Evolutionary conservation across 768 basidiomycete genomes (phyloP).

Genomic region (Fomitopsis serialis): DNA sequence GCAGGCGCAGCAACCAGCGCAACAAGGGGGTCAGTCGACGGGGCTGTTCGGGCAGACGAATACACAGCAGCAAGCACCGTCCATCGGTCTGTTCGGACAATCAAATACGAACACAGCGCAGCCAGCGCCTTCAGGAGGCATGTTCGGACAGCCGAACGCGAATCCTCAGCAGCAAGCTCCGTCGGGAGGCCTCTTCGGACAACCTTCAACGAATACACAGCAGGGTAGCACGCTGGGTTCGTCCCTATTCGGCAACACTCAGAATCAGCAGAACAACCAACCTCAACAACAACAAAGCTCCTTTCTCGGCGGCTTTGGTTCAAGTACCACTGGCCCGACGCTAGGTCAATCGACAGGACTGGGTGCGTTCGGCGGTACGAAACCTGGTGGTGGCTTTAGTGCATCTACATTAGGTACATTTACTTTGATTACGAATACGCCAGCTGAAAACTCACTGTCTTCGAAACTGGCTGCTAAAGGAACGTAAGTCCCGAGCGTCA

Average conservation of each 20-base stretch:
- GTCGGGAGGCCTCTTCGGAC: conserved; percentile 14
- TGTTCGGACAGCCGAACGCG: conserved; percentile 18
- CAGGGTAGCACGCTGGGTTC: conserved; percentile 19
- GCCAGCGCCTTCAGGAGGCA: conserved; percentile 9
- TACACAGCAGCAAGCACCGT: too few species aligned
- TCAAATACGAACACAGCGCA: conserved; percentile 19
- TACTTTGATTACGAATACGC: background rate
- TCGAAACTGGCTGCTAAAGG: too few species aligned
- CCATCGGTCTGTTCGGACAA: conserved; percentile 18
- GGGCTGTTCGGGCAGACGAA: conserved; percentile 20
- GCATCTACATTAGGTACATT: conserved; percentile 2
- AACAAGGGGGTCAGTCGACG: conserved; percentile 16
- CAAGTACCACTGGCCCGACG: conserved; percentile 7
- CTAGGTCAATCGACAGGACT: conserved; percentile 5
- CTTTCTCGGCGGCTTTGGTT: conserved; percentile 15
- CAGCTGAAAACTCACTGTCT: background rate
- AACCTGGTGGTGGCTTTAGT: conserved; percentile 5
- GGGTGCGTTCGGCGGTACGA: conserved; percentile 1
- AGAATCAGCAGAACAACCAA: conserved; percentile 16
- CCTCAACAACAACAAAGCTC: conserved; percentile 22
- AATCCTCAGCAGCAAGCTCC: conserved; percentile 21
- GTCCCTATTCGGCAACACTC: conserved; percentile 32
- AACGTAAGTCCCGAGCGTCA: background rate
- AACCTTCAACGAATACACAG: conserved; percentile 28
- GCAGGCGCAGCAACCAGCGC: conserved; percentile 16